phyloP scores from a whole-genome alignment of 129 eudicot genomes.

The Rutidosis leptorrhynchoides region DNA sequence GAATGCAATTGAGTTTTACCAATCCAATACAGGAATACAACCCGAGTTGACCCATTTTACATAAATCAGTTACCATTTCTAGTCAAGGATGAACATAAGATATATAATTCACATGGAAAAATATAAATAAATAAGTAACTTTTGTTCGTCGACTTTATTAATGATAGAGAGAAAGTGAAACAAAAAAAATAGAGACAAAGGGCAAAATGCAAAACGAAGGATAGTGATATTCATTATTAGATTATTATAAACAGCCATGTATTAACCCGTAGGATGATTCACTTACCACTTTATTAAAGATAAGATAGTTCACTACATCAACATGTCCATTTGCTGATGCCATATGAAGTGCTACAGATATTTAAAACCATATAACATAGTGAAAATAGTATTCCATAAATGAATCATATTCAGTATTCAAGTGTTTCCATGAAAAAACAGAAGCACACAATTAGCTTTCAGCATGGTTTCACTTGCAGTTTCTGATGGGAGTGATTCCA shows the following conservation, averaged over 20 bases:
- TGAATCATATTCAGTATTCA: not conserved
- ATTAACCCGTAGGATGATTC: conserved; percentile 11
- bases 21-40: not conserved
- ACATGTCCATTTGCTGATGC: conserved; percentile 96
- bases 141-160: too few relatives aligned
- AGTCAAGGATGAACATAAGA: too few relatives aligned
- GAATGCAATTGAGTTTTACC: not conserved
- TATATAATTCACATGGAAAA: not conserved
- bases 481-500: not conserved
- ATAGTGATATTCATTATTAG: not conserved
- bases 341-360: conserved; percentile 89
- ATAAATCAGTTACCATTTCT: not conserved
- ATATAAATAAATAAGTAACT: too few relatives aligned
- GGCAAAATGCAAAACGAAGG: not conserved
- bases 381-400: not conserved
- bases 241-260: not conserved
- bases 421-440: too few relatives aligned
- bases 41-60: not conserved
- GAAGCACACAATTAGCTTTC: not conserved
- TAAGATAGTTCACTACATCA: conserved; percentile 68
- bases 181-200: not conserved
- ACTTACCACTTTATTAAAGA: conserved; percentile 75
- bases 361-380: not conserved
- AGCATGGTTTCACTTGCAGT: not conserved
- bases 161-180: too few relatives aligned